Evolutionary conservation across 306 rosid species (phyloP).

Genomic region (Rubus parviflorus): DNA sequence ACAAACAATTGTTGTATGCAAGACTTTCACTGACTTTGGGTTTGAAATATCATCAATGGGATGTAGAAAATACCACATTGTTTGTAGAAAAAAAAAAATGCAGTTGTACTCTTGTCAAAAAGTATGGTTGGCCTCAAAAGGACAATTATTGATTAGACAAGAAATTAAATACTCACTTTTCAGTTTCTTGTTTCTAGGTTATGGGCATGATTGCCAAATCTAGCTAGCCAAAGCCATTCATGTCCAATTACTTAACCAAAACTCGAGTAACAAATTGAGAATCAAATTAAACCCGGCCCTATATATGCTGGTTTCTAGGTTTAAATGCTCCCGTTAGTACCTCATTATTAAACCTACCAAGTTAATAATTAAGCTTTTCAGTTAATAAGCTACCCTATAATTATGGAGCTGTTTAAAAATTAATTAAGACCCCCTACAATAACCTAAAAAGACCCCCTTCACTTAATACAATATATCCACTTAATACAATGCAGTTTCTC

Average conservation of each 20-base stretch:
- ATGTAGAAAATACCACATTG: no score
- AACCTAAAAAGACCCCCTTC: background rate
- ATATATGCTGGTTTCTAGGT: background rate
- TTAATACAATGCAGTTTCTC: constrained; percentile 14
- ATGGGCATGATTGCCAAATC: background rate
- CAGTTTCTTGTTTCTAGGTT: background rate
- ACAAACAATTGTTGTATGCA: no score
- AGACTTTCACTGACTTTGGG: no score
- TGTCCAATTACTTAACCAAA: background rate
- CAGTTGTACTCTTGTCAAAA: no score
- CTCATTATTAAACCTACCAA: no score
- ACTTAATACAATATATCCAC: background rate
- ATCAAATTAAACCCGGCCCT: background rate
- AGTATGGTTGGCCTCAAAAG: background rate
- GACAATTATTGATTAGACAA: no score
- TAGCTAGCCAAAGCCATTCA: background rate
- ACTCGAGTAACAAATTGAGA: background rate
- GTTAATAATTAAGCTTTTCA: no score
- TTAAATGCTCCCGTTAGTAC: background rate
- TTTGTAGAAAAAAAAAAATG: no score
- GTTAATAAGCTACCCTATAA: background rate
- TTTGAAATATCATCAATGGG: no score
- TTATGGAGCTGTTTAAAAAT: background rate
- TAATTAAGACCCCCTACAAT: background rate
- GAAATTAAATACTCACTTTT: background rate